A percentile compares a stretch with the other conserved stretches of the same genome.
Conservation (phyloP, 2,329 filamentous ascomycete species). For the Tolypocladium cylindrosporum region DNA sequence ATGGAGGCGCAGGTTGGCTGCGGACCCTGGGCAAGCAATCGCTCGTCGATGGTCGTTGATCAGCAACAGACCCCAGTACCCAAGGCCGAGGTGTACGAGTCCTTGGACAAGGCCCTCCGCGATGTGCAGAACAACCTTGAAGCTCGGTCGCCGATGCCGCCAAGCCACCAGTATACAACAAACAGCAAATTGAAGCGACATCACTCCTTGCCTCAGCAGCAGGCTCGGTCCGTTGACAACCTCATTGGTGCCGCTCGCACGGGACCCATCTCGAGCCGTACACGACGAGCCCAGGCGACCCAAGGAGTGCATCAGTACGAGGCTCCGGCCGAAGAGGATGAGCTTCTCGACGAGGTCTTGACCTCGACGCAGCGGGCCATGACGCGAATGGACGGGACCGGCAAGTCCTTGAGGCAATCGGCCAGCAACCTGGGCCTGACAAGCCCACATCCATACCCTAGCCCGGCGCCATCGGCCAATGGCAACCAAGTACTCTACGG, state of each 20-base stretch:
- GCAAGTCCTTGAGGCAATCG: conserved; percentile 46
- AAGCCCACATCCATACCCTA: conserved; percentile 45
- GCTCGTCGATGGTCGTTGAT: conserved; percentile 75
- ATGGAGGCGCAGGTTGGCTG: conserved; percentile 89
- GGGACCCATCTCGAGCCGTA: conserved; percentile 66
- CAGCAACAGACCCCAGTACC: conserved; percentile 36
- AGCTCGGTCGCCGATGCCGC: conserved; percentile 37
- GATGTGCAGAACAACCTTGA: conserved; percentile 43
- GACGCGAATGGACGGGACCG: conserved; percentile 53
- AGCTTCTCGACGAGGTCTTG: conserved; percentile 83
- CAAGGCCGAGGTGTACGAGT: conserved; percentile 49
- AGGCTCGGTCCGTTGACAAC: conserved; percentile 55
- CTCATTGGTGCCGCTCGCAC: conserved; percentile 44
- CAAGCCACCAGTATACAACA: conserved; percentile 37
- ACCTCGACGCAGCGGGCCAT: conserved; percentile 67
- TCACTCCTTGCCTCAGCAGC: conserved; percentile 54
- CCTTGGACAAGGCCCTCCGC: conserved; percentile 47
- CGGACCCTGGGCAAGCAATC: conserved; percentile 76
- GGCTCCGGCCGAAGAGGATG: conserved; percentile 91
- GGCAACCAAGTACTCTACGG: conserved; percentile 68
- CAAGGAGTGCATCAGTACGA: conserved; percentile 81
- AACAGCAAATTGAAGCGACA: conserved; percentile 51
- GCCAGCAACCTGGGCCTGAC: conserved; percentile 51
- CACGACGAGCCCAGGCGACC: conserved; percentile 62
- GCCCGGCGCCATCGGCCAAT: conserved; percentile 69